phyloP scores from a whole-genome alignment of 169 alveolate genomes.

The Toxoplasma gondii region DNA sequence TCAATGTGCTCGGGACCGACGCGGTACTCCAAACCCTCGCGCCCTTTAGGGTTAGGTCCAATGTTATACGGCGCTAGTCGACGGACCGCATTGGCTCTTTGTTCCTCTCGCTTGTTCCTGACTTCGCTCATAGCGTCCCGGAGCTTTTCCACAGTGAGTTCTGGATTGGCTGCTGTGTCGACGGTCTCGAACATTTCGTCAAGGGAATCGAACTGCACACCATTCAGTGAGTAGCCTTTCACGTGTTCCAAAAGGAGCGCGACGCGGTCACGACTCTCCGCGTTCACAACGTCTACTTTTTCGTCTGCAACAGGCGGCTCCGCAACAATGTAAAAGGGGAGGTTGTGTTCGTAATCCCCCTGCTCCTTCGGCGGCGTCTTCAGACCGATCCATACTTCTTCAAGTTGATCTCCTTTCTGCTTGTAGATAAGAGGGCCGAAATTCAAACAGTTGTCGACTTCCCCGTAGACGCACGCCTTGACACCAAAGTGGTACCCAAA shows the following conservation, averaged over 20 bases:
- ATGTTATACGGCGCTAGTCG: constrained; percentile 51
- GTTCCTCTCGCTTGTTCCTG: background rate
- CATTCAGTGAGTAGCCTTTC: constrained; percentile 69
- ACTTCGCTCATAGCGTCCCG: background rate
- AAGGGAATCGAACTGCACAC: constrained; percentile 62
- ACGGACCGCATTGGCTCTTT: constrained; percentile 44
- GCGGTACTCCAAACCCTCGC: constrained; percentile 75
- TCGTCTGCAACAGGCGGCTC: constrained; percentile 35
- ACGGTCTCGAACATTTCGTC: constrained; percentile 66
- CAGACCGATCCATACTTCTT: constrained; percentile 73
- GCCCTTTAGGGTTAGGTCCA: constrained; percentile 64
- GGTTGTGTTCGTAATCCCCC: background rate
- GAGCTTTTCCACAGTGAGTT: background rate
- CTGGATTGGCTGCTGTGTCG: constrained; percentile 55
- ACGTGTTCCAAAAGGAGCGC: constrained; percentile 49
- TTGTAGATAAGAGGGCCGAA: constrained; percentile 67
- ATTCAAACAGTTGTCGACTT: constrained; percentile 37
- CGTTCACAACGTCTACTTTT: constrained; percentile 4
- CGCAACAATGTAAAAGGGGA: constrained; percentile 50
- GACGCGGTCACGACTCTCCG: constrained; percentile 41
- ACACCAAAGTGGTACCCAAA: constrained; percentile 60
- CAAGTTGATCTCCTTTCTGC: constrained; percentile 45
- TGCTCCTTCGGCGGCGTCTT: constrained; percentile 42
- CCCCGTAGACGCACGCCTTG: constrained; percentile 49
- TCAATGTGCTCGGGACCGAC: constrained; percentile 78